Base-by-base conservation (phyloP, 164 flowering plant species). In the Amborella trichopoda region DNA sequence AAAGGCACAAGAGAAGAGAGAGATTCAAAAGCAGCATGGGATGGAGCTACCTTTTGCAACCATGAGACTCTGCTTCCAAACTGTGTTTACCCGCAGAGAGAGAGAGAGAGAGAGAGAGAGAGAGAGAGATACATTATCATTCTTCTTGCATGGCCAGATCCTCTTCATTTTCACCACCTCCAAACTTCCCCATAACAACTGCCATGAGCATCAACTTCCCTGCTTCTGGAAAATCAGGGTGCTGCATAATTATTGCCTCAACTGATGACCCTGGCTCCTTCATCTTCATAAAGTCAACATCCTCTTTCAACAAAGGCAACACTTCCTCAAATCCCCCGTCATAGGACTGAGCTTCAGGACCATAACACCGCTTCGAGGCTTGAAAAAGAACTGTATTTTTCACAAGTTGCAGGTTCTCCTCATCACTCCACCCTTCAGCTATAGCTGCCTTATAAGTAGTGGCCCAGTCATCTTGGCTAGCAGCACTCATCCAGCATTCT, bases 181-280 rank as follows among this genome's bases (percentile, higher is more conserved):
- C 66, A 25, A 48, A 53, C 52, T 71, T 63, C 23, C 93, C 95
- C 61, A 84, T 52, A 76, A 70, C 69, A 19, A 87, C 48, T 6
- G 99, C 95, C 19, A 71, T 77, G 55, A 82, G 56, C 96, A 91
- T 91, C 32, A 87, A 62, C 69, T 82, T 78, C 1, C 91, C 96
- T 1, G 95, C 99, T 28, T 80, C 90, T 2, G 96, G 73, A 49
- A 73, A 91, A 64, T 68, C 81, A 48, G 64, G 75, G 60, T 87
- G 99, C 65, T 73, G 86, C 94, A 76, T 80, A 66, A 91, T 39
- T 16, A 84, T 71, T 40, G 53, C 74, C 59, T 91, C 96, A 3
- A 91, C 89, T 23, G 88, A 81, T 13, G 57, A 53, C 26, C 45
- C 46, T 11, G 49, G 20, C 41, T 76, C 78, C 55, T 51, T 68